Percentiles rank a stretch among this genome's conserved stretches.
Evolutionary conservation across 2,329 filamentous ascomycete species (phyloP).

Genomic region (Cercospora citrullina): DNA sequence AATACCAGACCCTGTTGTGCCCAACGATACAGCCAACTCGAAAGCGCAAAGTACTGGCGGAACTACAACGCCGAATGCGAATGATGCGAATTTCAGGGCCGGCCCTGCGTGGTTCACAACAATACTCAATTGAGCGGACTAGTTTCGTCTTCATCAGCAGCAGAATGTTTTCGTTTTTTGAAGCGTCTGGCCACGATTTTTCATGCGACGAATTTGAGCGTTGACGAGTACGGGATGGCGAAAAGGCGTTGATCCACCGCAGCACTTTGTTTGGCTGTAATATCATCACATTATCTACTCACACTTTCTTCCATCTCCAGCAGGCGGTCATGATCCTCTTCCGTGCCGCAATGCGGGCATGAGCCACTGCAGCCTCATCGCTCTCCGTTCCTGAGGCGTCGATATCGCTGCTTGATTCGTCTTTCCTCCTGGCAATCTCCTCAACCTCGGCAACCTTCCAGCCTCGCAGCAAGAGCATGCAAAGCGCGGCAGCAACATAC

Average conservation of each 20-base stretch:
- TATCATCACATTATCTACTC: background rate
- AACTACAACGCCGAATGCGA: background rate
- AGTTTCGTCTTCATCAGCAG: background rate
- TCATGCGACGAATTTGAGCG: background rate
- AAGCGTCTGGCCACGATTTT: background rate
- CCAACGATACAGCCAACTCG: background rate
- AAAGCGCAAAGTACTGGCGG: background rate
- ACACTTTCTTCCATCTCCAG: conserved; percentile 39
- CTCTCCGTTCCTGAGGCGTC: conserved; percentile 30
- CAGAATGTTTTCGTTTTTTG: background rate
- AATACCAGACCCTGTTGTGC: background rate
- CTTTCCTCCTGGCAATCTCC: conserved; percentile 40
- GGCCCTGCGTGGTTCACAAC: conserved; percentile 10
- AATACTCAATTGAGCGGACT: conserved; percentile 11
- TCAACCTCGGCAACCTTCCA: conserved; percentile 63
- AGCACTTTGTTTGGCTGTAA: background rate
- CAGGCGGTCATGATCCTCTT: conserved; percentile 32
- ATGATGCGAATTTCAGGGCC: background rate
- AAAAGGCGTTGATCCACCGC: background rate
- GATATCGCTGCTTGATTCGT: conserved; percentile 27
- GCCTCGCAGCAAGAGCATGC: conserved; percentile 56
- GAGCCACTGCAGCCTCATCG: conserved; percentile 26
- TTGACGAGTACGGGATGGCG: background rate
- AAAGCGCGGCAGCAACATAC: conserved; percentile 59
- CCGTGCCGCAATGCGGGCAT: conserved; percentile 31